phyloP scores from a whole-genome alignment of 2,329 filamentous ascomycete species.

The Venturia oleaginea region DNA sequence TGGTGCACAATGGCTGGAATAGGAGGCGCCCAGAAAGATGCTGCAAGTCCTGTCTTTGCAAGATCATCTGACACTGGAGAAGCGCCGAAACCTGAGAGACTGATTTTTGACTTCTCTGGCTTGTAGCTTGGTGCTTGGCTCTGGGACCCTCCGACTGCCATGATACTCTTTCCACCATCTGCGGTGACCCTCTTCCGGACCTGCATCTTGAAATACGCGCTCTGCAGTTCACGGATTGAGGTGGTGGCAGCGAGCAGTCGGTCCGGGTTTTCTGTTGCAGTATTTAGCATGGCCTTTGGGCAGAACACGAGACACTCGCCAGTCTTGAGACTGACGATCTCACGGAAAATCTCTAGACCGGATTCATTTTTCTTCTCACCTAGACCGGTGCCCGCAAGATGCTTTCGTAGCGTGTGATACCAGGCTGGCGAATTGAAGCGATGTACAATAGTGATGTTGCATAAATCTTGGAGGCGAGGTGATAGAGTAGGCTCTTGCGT shows the following conservation, averaged over 20 bases:
- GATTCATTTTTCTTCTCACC: not conserved
- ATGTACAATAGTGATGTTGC: constrained; percentile 63
- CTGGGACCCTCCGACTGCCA: constrained; percentile 16
- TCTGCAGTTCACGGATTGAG: not conserved
- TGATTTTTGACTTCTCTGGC: not conserved
- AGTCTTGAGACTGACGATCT: constrained; percentile 22
- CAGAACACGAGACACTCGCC: constrained; percentile 27
- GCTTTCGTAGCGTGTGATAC: constrained; percentile 39
- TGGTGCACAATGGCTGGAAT: not conserved
- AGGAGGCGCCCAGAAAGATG: not conserved
- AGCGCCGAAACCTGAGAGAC: not conserved
- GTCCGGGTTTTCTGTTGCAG: constrained; percentile 16
- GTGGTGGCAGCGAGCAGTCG: constrained; percentile 15
- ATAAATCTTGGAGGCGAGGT: constrained; percentile 59
- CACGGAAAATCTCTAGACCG: constrained; percentile 19
- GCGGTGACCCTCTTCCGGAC: constrained; percentile 21
- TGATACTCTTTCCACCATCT: constrained; percentile 22
- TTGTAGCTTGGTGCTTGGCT: not conserved
- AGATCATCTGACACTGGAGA: not conserved
- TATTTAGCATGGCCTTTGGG: constrained; percentile 21
- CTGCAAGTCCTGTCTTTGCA: not conserved
- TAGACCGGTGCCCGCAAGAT: constrained; percentile 37
- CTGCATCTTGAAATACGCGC: constrained; percentile 18
- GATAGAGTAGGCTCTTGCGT: constrained; percentile 72
- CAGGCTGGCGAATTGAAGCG: constrained; percentile 60